These are phyloP conservation scores for Gonapodya prolifera DNA, from an alignment of 192 early-diverging fungal genomes.

Conservation along the genomic window DNA sequence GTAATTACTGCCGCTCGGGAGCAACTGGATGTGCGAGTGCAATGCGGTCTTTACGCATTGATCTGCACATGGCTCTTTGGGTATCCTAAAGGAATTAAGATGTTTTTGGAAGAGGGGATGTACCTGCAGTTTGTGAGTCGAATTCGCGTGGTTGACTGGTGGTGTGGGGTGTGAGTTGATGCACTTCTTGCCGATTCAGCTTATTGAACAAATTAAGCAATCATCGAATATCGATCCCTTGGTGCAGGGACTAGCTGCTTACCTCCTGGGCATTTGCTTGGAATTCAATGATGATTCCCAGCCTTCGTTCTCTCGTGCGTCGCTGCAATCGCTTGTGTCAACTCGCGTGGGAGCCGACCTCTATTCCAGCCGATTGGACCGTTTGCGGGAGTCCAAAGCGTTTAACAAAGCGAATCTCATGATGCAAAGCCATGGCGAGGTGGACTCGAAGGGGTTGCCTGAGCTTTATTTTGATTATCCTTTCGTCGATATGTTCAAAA, in stretches of 20 bases:
- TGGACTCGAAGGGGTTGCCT: conserved; percentile 44
- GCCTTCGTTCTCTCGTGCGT: conserved; percentile 52
- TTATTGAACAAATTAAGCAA: conserved; percentile 82
- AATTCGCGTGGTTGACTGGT: background rate
- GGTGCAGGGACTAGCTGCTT: conserved; percentile 83
- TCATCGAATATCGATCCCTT: conserved; percentile 71
- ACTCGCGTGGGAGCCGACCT: conserved; percentile 80
- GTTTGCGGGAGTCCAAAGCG: conserved; percentile 69
- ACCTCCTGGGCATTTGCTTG: conserved; percentile 69
- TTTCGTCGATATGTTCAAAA: conserved; percentile 77
- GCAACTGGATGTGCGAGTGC: conserved; percentile 49
- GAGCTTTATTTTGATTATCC: conserved; percentile 67
- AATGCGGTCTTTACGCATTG: conserved; percentile 66
- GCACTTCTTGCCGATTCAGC: conserved; percentile 24
- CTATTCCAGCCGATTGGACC: conserved; percentile 66
- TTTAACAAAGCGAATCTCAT: conserved; percentile 43
- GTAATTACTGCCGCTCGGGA: conserved; percentile 55
- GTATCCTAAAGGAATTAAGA: conserved; percentile 61
- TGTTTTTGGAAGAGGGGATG: conserved; percentile 76
- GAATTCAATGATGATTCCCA: conserved; percentile 80
- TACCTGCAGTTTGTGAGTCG: conserved; percentile 77
- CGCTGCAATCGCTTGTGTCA: conserved; percentile 68
- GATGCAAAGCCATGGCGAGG: conserved; percentile 28
- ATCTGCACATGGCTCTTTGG: conserved; percentile 76
- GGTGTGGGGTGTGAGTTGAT: background rate